Base-by-base conservation (phyloP, 371 early-diverging fungal genomes). In the Amoeboaphelidium protococcarum region DNA sequence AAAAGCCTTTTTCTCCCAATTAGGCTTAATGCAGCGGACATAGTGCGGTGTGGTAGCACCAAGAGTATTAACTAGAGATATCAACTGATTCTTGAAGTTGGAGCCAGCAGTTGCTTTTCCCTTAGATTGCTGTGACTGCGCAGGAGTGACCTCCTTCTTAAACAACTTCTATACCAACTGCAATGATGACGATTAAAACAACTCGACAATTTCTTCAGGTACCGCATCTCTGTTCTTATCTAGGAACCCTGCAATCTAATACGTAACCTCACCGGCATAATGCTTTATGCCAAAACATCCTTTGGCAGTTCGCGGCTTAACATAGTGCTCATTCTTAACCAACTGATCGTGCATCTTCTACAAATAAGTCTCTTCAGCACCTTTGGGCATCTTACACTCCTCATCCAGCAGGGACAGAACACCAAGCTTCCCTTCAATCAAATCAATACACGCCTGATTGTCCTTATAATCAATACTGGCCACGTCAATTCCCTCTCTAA, bases 201-300 rank as follows among this genome's bases (percentile, higher is more conserved):
- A 52, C 13, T 63, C 66, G 44, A 83, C 60, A 40, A 81, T 67
- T 60, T 95, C 92, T 48, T 92, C 94, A 26, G 86, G 82, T 21
- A 92, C 85, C 13, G 90, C 86, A 65, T 98, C 98, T 65, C 85
- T 88, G 66, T 98, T 99, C 69, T 97, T 98, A 47, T 89, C 87
- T 23, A 98, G 69, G 65, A 98, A 99, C 12, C 88, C 88, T 26
- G 87, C 86, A 22, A 78, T 70, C 48, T 77, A 77, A 57, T 95
- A 95, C 26, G 77, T 69, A 21, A 92, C 92, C 43, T 76, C 72
- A 50, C 82, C 78, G 26, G 94, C 94, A 58, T 89, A 91, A 54
- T 95, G 96, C 3, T 70, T 68, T 42, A 95, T 66, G 3, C 73
- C 74, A 55, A 95, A 95, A 16, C 74, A 74, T 22, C 63, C 64